Conservation (phyloP, 148 eudicot species). For the Vaccinium vitisidaea region DNA sequence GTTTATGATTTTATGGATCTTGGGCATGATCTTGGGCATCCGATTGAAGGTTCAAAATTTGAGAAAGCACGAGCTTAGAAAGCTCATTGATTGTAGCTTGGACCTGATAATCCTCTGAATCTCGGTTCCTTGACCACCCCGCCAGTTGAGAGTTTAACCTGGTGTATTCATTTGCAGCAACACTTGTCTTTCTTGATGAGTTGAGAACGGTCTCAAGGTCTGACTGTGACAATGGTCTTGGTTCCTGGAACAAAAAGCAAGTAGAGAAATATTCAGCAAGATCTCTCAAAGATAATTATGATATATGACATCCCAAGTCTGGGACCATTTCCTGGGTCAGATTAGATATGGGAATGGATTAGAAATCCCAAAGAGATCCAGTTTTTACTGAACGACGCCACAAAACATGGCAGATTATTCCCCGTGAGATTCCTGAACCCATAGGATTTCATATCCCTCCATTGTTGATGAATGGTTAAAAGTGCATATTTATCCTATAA, state of each 20-base stretch:
- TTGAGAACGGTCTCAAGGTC: slow-evolving; percentile 68
- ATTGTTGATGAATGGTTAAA: too few relatives aligned
- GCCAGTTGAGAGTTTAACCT: slow-evolving; percentile 45
- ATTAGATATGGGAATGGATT: neutral
- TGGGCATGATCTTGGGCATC: slow-evolving; percentile 49
- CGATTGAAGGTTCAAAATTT: slow-evolving; percentile 55
- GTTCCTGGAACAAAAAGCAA: slow-evolving; percentile 41
- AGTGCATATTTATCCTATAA: too few relatives aligned
- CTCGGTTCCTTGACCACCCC: slow-evolving; percentile 43
- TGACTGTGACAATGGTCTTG: slow-evolving; percentile 59
- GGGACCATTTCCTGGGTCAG: neutral
- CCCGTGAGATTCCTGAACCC: neutral
- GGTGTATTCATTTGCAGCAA: slow-evolving; percentile 70
- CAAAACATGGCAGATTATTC: neutral
- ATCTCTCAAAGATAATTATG: neutral
- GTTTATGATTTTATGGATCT: slow-evolving; percentile 29
- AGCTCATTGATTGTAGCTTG: slow-evolving; percentile 66
- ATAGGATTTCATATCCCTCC: neutral
- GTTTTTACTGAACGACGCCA: neutral
- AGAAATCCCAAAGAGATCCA: neutral
- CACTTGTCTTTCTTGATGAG: slow-evolving; percentile 54
- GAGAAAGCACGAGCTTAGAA: slow-evolving; percentile 68
- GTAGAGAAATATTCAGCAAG: neutral
- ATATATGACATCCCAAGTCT: neutral
- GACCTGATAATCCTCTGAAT: slow-evolving; percentile 54